These are phyloP conservation scores for Colletotrichum siamense DNA, from an alignment of 2,329 filamentous ascomycete species.

Conservation along the genomic window DNA sequence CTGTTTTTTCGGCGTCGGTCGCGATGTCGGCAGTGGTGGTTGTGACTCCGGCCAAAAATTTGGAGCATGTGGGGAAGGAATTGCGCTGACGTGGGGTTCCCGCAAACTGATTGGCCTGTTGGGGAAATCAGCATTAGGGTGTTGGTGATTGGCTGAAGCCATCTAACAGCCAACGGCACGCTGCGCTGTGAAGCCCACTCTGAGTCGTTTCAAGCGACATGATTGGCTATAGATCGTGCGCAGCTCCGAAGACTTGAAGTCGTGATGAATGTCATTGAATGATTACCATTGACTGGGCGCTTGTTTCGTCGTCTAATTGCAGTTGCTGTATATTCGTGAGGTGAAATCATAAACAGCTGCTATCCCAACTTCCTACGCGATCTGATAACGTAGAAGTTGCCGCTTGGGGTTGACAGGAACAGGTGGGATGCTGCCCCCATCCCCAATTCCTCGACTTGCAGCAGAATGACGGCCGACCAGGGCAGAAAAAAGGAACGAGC, in stretches of 20 bases:
- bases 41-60: background rate
- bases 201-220: background rate
- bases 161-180: background rate
- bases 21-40: slow-evolving; percentile 8
- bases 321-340: background rate
- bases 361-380: background rate
- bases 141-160: background rate
- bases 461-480: background rate
- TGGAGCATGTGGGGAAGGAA: slow-evolving; percentile 6
- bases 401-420: background rate
- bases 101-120: background rate
- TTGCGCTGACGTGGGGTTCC: slow-evolving; percentile 2
- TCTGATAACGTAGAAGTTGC: background rate
- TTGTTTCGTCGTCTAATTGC: background rate
- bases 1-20: background rate
- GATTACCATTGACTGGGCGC: background rate
- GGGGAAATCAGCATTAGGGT: background rate
- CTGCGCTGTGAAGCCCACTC: background rate
- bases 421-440: background rate
- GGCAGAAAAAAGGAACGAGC: background rate
- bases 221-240: background rate
- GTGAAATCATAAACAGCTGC: background rate
- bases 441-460: background rate
- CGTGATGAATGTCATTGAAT: background rate
- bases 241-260: background rate